Conservation (phyloP, 2,329 filamentous ascomycete genomes). For the Claviceps fusiformis region DNA sequence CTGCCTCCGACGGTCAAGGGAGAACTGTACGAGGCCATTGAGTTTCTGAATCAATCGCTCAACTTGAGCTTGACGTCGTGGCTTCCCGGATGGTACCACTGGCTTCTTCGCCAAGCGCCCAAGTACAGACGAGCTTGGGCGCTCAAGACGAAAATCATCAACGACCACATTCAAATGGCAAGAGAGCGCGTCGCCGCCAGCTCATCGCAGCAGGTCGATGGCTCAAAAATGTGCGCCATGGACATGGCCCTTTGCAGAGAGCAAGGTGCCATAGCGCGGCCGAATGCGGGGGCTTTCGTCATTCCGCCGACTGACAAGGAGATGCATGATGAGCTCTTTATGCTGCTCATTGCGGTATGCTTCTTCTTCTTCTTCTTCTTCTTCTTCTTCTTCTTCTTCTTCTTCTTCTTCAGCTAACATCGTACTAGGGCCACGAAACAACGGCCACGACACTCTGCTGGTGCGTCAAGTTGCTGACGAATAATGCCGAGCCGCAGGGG, state of each 20-base stretch:
- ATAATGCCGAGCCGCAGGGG: slow-evolving; percentile 6
- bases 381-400: background rate
- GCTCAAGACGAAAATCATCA: background rate
- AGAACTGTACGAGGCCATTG: background rate
- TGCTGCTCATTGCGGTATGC: slow-evolving; percentile 6
- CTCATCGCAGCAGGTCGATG: background rate
- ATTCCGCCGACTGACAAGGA: slow-evolving; percentile 2
- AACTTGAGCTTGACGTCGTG: background rate
- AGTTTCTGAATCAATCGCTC: background rate
- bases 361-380: background rate
- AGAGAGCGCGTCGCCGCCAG: background rate
- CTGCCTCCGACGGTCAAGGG: background rate
- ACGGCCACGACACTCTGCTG: slow-evolving; percentile 10
- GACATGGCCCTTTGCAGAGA: slow-evolving; percentile 4
- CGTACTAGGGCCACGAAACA: slow-evolving; percentile 12
- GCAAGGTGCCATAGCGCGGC: background rate
- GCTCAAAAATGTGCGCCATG: slow-evolving; percentile 2
- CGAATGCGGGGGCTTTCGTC: background rate
- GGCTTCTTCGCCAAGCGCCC: background rate
- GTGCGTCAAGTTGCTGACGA: slow-evolving; percentile 10
- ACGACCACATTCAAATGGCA: background rate
- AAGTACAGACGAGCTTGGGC: background rate
- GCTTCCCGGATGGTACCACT: background rate
- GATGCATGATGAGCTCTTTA: slow-evolving; percentile 13
- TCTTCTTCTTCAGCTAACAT: background rate